Percentiles rank a stretch among this genome's conserved stretches.
Evolutionary conservation across 2,329 filamentous ascomycete genomes (phyloP).

Genomic region (Colletotrichum sp.): DNA sequence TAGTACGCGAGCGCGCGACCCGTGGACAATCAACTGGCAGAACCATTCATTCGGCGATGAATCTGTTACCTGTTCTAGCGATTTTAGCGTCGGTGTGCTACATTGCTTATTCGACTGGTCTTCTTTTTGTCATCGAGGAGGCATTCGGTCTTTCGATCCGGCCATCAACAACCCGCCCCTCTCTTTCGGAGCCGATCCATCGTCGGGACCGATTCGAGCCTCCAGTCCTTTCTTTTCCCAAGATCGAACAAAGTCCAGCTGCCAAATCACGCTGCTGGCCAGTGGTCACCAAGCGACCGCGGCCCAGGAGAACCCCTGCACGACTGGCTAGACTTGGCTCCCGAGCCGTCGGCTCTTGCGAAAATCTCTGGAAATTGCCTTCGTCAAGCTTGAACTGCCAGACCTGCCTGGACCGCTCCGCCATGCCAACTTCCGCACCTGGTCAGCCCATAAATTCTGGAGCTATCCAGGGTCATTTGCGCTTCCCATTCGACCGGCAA

Average conservation of each 20-base stretch:
- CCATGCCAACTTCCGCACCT: conserved; percentile 1
- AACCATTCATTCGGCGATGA: not conserved
- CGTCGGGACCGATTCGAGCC: not conserved
- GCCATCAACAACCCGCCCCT: not conserved
- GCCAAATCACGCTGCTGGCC: not conserved
- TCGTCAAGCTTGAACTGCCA: not conserved
- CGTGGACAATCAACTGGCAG: not conserved
- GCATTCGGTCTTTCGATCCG: not conserved
- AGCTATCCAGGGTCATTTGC: not conserved
- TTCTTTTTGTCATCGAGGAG: not conserved
- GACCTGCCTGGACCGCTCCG: not conserved
- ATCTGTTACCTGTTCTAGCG: not conserved
- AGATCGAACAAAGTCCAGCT: not conserved
- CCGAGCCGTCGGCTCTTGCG: conserved; percentile 5
- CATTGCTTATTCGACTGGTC: not conserved
- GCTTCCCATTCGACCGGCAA: not conserved
- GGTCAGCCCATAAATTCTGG: conserved; percentile 10
- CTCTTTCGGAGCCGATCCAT: not conserved
- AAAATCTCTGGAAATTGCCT: conserved; percentile 8
- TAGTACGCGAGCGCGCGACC: not conserved
- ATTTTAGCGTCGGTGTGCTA: not conserved
- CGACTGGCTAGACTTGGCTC: not conserved
- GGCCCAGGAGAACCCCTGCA: conserved; percentile 2
- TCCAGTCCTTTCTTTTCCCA: not conserved
- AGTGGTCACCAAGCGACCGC: not conserved